phyloP scores from a whole-genome alignment of 768 basidiomycete genomes.

The Trametes villosa region DNA sequence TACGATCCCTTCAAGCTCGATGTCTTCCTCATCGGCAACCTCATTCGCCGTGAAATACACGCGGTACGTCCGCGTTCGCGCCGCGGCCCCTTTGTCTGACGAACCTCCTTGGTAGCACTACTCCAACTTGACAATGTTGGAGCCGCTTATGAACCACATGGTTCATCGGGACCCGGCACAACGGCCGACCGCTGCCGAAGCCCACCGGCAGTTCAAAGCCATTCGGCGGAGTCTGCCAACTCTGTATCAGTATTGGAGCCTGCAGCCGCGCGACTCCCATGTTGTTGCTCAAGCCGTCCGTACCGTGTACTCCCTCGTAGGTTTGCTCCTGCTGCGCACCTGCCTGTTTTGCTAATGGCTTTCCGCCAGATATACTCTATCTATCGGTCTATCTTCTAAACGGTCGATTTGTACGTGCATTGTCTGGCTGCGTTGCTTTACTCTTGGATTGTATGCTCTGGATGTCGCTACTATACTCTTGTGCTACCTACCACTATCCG shows the following conservation, averaged over 20 bases:
- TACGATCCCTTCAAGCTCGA: conserved; percentile 35
- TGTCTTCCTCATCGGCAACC: conserved; percentile 28
- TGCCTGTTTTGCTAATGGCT: too few relatives aligned
- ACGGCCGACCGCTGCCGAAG: conserved; percentile 20
- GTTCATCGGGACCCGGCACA: conserved; percentile 2
- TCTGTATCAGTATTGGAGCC: conserved; percentile 6
- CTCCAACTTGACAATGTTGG: conserved; percentile 20
- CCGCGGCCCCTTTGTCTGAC: too few relatives aligned
- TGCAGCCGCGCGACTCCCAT: not conserved
- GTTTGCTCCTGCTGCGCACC: too few relatives aligned
- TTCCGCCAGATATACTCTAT: too few relatives aligned
- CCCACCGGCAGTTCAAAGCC: not conserved
- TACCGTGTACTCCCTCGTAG: too few relatives aligned
- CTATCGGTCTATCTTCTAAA: too few relatives aligned
- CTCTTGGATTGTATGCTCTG: too few relatives aligned
- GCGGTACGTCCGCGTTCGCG: conserved; percentile 10
- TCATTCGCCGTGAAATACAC: conserved; percentile 10
- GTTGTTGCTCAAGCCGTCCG: too few relatives aligned
- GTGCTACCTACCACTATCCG: too few relatives aligned
- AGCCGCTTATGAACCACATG: conserved; percentile 16
- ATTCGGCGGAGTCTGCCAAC: not conserved
- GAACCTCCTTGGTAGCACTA: conserved; percentile 7
- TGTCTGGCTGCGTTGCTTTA: too few relatives aligned
- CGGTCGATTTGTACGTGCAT: too few relatives aligned
- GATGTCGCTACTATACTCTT: too few relatives aligned